Evolutionary conservation across 768 basidiomycete genomes (phyloP), one percentile per base, ranked within the genome.

Genomic region (Termitomyces sp.): DNA sequence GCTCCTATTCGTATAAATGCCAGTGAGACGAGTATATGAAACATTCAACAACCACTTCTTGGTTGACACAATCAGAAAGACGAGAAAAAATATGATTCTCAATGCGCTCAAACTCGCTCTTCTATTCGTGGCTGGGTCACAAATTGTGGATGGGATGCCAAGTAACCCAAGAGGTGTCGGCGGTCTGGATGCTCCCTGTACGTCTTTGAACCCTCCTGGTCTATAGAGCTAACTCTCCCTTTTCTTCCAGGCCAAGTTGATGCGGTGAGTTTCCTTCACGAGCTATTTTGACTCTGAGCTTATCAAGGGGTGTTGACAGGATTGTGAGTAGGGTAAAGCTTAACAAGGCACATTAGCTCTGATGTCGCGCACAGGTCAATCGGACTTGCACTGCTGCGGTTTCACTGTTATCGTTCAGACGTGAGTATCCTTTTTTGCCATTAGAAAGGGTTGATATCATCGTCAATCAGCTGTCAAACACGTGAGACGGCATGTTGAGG

Each of bases 401-500:
- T 57, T 57, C 20, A 47, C 3, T 28, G 33, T 43, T 22, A 1
- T 7, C 2, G 20, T 57, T n/a, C 50, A 57, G 10, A 33, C 57
- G 57, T 57, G 8, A 52, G 57, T 24, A 30, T 14, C 18, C 14
- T 9, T 48, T 5, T 16, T 7, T 11, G 18, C n/a, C 18, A 26
- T 30, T 26, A 11, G 43, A 1, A 11, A 32, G n/a, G 41, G 41
- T 14, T 18, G 24, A 20, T 36, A 6, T 3, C 7, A 41, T 30
- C 32, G 13, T 48, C 4, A 7, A 26, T 40, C 22, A 57, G 57
- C 28, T 57, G 57, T 36, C 57, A 57, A 28, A 57, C 57, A 43
- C 57, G 45, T 20, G n/a, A 57, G 44, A 57, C 57, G 24, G 57
- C 57, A 9, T 57, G 57, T 47, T 57, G 13, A n/a, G 20, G 4